Percentiles rank a stretch among this genome's conserved stretches.
Conservation (phyloP, 2,329 filamentous ascomycete genomes). For the Akanthomyces muscarius region DNA sequence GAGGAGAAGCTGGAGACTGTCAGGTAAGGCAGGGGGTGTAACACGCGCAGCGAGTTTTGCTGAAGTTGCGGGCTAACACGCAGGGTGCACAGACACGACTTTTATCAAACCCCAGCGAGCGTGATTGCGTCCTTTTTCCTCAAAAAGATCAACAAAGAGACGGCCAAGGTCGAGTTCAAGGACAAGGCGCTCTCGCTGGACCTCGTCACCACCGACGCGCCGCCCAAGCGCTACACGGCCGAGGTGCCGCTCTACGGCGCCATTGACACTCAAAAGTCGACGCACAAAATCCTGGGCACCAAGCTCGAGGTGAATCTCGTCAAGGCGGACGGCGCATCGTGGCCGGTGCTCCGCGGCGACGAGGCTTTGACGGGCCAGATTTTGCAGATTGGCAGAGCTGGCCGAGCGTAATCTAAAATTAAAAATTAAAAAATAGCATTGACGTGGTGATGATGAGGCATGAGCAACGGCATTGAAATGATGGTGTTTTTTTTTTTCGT, state of each 20-base stretch:
- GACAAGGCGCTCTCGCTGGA: conserved; percentile 66
- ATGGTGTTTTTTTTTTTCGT: background rate
- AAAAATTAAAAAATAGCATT: background rate
- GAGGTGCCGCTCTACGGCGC: conserved; percentile 70
- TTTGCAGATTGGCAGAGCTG: conserved; percentile 82
- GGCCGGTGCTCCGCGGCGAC: conserved; percentile 80
- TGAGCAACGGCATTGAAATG: background rate
- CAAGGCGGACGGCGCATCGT: conserved; percentile 71
- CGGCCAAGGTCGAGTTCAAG: conserved; percentile 67
- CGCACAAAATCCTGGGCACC: conserved; percentile 78
- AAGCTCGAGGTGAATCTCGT: conserved; percentile 78
- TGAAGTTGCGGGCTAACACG: background rate
- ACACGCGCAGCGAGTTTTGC: no score
- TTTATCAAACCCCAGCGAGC: conserved; percentile 82
- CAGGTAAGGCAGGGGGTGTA: conserved; percentile 49
- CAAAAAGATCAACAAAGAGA: conserved; percentile 90
- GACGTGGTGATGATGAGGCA: background rate
- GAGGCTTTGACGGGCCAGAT: conserved; percentile 70
- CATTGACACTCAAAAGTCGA: conserved; percentile 72
- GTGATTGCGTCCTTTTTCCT: conserved; percentile 92
- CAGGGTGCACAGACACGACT: conserved; percentile 58
- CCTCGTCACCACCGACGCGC: conserved; percentile 75
- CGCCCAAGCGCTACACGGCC: conserved; percentile 71
- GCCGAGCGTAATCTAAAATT: conserved; percentile 41
- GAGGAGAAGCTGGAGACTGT: conserved; percentile 79